Percentiles rank a stretch among this genome's conserved stretches.
Conservation (phyloP, 805 yeast genomes). For the Zygosaccharomyces lentus region DNA sequence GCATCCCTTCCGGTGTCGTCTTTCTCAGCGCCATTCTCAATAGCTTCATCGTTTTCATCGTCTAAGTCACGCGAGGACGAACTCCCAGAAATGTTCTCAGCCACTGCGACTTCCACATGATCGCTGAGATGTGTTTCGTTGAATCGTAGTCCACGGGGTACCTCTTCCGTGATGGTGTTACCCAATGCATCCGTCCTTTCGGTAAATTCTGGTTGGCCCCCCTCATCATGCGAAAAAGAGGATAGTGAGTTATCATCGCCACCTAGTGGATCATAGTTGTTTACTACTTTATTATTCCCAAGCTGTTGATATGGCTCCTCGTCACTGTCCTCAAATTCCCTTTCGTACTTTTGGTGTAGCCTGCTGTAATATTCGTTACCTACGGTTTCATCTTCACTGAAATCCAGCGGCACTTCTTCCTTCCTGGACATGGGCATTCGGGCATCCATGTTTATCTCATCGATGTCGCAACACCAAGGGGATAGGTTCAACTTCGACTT, state of each 20-base stretch:
- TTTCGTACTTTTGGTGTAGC: constrained; percentile 31
- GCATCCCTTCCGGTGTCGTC: background rate
- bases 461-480: constrained; percentile 63
- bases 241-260: constrained; percentile 22
- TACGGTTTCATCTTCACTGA: constrained; percentile 33
- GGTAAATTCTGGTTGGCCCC: constrained; percentile 22
- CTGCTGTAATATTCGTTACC: constrained; percentile 32
- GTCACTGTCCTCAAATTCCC: constrained; percentile 35
- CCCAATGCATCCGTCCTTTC: constrained; percentile 34
- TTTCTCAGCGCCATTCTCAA: constrained; percentile 9
- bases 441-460: constrained; percentile 75
- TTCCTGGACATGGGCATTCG: constrained; percentile 64
- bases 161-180: constrained; percentile 25
- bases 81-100: constrained; percentile 15
- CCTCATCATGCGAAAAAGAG: constrained; percentile 16
- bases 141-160: constrained; percentile 10
- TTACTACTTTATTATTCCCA: constrained; percentile 17
- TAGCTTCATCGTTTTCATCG: constrained; percentile 12
- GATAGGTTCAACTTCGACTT: constrained; percentile 64
- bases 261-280: constrained; percentile 29
- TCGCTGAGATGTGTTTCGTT: constrained; percentile 12
- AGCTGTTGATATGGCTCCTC: constrained; percentile 21
- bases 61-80: constrained; percentile 10
- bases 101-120: constrained; percentile 16
- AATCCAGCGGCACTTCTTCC: constrained; percentile 41